Conservation (phyloP, 1,139 yeast genomes). For the Kodamaea ohmeri region DNA sequence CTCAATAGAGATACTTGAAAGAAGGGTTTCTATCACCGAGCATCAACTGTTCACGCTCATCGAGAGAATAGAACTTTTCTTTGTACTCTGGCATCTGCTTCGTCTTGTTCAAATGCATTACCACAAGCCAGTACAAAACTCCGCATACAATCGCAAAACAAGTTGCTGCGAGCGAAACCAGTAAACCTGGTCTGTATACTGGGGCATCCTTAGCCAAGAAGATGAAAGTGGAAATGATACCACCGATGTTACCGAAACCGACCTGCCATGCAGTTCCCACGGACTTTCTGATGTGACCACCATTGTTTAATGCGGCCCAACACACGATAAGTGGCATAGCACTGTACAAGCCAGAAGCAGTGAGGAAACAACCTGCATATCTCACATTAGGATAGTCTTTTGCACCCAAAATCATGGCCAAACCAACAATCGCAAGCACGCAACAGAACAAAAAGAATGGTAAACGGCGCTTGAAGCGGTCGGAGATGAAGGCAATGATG, state of each 20-base stretch:
- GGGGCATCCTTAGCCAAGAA: slow-evolving; percentile 61
- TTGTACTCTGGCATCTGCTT: slow-evolving; percentile 38
- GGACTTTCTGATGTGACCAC: slow-evolving; percentile 68
- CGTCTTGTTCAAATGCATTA: slow-evolving; percentile 39
- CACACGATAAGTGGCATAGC: slow-evolving; percentile 76
- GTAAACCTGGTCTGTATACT: slow-evolving; percentile 54
- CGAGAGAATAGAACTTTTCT: slow-evolving; percentile 42
- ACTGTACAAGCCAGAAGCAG: slow-evolving; percentile 64
- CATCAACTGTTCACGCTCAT: slow-evolving; percentile 47
- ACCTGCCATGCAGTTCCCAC: slow-evolving; percentile 76
- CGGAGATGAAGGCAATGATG: slow-evolving; percentile 48
- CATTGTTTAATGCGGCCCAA: slow-evolving; percentile 65
- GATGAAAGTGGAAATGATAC: slow-evolving; percentile 67
- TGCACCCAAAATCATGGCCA: slow-evolving; percentile 49
- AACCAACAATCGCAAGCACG: slow-evolving; percentile 50
- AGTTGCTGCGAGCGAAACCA: slow-evolving; percentile 51
- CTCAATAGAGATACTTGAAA: slow-evolving; percentile 41
- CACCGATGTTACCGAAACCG: slow-evolving; percentile 83
- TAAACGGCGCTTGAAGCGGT: slow-evolving; percentile 43
- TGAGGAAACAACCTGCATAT: slow-evolving; percentile 70
- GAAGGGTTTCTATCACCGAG: slow-evolving; percentile 69
- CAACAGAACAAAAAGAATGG: slow-evolving; percentile 46
- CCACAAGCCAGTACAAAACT: slow-evolving; percentile 40
- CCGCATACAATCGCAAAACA: slow-evolving; percentile 49
- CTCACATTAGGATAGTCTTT: slow-evolving; percentile 37